A percentile compares a stretch with the other conserved stretches of the same genome.
Evolutionary conservation across 2,329 filamentous ascomycete species (phyloP).

Genomic region (Akanthomyces dipterigenus): DNA sequence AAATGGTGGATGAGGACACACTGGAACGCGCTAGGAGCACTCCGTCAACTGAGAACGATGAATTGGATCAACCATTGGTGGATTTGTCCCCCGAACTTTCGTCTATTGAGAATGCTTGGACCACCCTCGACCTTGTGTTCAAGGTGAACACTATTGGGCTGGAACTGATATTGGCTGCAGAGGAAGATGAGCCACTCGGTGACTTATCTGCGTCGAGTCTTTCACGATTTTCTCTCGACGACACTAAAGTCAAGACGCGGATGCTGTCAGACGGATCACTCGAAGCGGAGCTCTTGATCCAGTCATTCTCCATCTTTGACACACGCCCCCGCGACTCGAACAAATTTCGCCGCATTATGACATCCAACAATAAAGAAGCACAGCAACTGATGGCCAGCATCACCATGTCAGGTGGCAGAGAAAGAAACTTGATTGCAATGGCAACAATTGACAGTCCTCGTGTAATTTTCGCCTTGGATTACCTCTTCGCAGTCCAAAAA

Average conservation of each 20-base stretch:
- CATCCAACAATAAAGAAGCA: conserved; percentile 85
- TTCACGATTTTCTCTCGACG: conserved; percentile 89
- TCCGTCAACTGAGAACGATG: conserved; percentile 21
- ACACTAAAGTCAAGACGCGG: conserved; percentile 83
- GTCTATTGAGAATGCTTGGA: conserved; percentile 68
- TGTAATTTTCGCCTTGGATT: conserved; percentile 92
- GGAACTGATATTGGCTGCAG: conserved; percentile 69
- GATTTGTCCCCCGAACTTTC: conserved; percentile 65
- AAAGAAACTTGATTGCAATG: conserved; percentile 79
- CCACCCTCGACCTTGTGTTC: conserved; percentile 88
- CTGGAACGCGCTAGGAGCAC: conserved; percentile 41
- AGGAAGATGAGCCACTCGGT: conserved; percentile 69
- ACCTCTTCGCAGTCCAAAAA: conserved; percentile 80
- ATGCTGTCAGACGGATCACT: conserved; percentile 89
- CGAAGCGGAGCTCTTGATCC: conserved; percentile 87
- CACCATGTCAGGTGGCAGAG: conserved; percentile 79
- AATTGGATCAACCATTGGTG: conserved; percentile 36
- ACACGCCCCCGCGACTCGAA: conserved; percentile 84
- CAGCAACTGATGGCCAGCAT: conserved; percentile 98
- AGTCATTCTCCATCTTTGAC: conserved; percentile 91
- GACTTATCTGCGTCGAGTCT: conserved; percentile 73
- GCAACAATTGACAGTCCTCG: conserved; percentile 91
- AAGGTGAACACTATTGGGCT: conserved; percentile 80
- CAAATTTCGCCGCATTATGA: conserved; percentile 98
- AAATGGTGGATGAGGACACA: conserved; percentile 59